These are phyloP conservation scores for Melastoma candidum DNA, from an alignment of 441 rosid species.

Conservation along the genomic window DNA sequence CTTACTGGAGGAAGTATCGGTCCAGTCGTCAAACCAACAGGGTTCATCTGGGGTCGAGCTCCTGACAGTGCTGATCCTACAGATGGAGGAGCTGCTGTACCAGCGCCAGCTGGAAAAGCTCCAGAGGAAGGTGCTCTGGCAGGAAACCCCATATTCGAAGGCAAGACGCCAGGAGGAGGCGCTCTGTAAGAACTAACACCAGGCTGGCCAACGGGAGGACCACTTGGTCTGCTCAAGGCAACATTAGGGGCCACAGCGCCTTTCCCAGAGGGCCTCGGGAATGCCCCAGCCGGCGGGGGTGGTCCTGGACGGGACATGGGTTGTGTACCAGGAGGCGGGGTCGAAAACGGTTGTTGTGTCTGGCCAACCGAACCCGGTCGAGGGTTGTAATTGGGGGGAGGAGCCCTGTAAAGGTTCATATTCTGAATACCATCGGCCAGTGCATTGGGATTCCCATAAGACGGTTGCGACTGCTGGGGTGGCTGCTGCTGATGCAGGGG, in stretches of 20 bases:
- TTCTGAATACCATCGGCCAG: slow-evolving; percentile 58
- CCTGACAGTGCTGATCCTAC: slow-evolving; percentile 21
- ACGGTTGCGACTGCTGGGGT: slow-evolving; percentile 16
- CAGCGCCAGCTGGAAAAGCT: slow-evolving; percentile 12
- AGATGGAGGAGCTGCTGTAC: slow-evolving; percentile 16
- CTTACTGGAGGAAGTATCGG: slow-evolving; percentile 30
- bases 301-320: slow-evolving; percentile 44
- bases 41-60: slow-evolving; percentile 17
- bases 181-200: slow-evolving; percentile 35
- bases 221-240: slow-evolving; percentile 46
- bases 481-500: slow-evolving; percentile 38
- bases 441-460: slow-evolving; percentile 26
- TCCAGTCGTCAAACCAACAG: slow-evolving; percentile 29
- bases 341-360: slow-evolving; percentile 34
- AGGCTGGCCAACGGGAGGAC: slow-evolving; percentile 41
- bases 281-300: slow-evolving; percentile 23
- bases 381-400: slow-evolving; percentile 40
- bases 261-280: slow-evolving; percentile 44
- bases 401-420: slow-evolving; percentile 50
- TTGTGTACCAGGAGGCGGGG: slow-evolving; percentile 26
- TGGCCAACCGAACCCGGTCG: slow-evolving; percentile 65
- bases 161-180: slow-evolving; percentile 57
- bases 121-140: slow-evolving; percentile 12
- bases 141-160: slow-evolving; percentile 19
- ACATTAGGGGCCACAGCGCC: slow-evolving; percentile 37